Conservation (phyloP, 495 filamentous ascomycete species). For the Xylaria flabelliformis region DNA sequence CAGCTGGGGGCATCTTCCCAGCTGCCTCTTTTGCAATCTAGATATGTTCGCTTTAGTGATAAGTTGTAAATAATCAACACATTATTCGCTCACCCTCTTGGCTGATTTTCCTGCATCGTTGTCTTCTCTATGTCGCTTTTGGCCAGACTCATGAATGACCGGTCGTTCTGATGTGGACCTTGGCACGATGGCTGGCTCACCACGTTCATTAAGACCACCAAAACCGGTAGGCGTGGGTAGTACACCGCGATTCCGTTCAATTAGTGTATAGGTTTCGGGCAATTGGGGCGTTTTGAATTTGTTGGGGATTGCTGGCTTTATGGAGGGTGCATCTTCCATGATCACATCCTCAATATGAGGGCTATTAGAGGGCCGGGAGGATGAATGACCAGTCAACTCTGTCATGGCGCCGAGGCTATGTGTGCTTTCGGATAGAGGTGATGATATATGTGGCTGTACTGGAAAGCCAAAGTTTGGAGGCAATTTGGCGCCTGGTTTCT, state of each 20-base stretch:
- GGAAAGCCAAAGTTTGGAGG: constrained; percentile 29
- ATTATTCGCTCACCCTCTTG: constrained; percentile 43
- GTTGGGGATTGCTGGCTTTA: constrained; percentile 28
- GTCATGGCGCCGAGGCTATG: neutral
- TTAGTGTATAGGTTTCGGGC: constrained; percentile 36
- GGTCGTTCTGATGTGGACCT: constrained; percentile 33
- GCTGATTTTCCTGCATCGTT: constrained; percentile 32
- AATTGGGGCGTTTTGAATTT: constrained; percentile 35
- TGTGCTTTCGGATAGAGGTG: constrained; percentile 1
- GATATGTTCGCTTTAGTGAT: constrained; percentile 27
- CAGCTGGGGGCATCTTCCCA: constrained; percentile 31
- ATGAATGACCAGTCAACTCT: constrained; percentile 5
- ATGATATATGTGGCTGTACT: constrained; percentile 8
- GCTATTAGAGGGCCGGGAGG: neutral
- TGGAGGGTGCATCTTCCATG: constrained; percentile 38
- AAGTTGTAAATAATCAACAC: neutral
- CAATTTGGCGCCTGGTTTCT: constrained; percentile 39
- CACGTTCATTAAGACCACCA: constrained; percentile 37
- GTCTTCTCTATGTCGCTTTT: constrained; percentile 44
- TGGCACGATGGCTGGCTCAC: constrained; percentile 31
- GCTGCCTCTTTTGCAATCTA: constrained; percentile 31
- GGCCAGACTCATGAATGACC: constrained; percentile 37
- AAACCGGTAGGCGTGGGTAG: constrained; percentile 18
- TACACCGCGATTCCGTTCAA: constrained; percentile 24
- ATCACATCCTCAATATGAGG: constrained; percentile 33